Evolutionary conservation across 2,329 filamentous ascomycete genomes (phyloP), one percentile per base, ranked within the genome.

Genomic region (Aspergillus nomiae): DNA sequence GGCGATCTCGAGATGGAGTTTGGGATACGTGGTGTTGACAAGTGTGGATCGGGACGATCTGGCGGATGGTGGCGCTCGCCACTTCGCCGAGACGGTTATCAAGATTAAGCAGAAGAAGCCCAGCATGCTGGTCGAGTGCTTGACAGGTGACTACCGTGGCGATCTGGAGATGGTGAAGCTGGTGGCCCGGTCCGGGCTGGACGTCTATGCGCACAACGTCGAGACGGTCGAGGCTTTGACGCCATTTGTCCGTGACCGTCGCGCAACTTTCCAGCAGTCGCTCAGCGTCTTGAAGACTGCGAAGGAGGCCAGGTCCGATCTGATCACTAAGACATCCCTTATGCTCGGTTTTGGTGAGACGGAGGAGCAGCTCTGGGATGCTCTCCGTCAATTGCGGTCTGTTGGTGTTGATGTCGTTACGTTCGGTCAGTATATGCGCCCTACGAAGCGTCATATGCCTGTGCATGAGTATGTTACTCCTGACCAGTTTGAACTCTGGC

Each of bases 361-460:
- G 30, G 94, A 98, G 72, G 86, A 91, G 21, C 91, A 98, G 80
- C 78, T 99, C 1, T 90, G 88, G 86, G 87, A 91, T 66, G 88
- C 94, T 0, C 80, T 98, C 63, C 86, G 84, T 76, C 92, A 96
- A 76, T 85, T 99, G 14, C 87, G 95, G 62, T 89, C 89, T 68
- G 86, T 88, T 62, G 83, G 91, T 64, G 94, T 97, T 53, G 95
- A 99, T 71, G 92, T 99, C 14, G 93, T 99, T 62, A 99, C 95
- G 0, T 99, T 99, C 70, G 95, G 95, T n/a, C 95, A 99, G 83
- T 99, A 99, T 83, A 99, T 99, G 95, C 92, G 94, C 12, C 95
- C 95, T 1, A 99, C 95, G 5, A 99, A 98, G 84, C 88, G 94
- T 51, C 95, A 99, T 78, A 94, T 99, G 87, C 90, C 96, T 78